phyloP scores from a whole-genome alignment of 73 alveolate species.

The Symbiodinium pilosum region DNA sequence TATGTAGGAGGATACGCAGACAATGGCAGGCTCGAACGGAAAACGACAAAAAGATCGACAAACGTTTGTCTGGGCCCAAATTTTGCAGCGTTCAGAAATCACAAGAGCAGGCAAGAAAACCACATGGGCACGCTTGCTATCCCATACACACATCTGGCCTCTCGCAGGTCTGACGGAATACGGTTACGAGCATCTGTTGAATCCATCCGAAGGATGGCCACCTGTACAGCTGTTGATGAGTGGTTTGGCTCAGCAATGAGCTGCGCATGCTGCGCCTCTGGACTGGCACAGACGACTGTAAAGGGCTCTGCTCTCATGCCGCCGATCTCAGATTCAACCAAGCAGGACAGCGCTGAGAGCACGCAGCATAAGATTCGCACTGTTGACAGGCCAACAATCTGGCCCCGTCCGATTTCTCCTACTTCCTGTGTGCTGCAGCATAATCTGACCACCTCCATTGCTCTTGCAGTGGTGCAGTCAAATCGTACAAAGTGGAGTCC shows the following conservation, averaged over 20 bases:
- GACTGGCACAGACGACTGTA: conserved; percentile 4
- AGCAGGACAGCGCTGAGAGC: not conserved
- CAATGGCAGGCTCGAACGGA: not conserved
- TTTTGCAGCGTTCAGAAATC: not conserved
- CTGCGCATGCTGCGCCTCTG: not conserved
- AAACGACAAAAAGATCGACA: not conserved
- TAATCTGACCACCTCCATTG: not conserved
- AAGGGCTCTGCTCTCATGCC: conserved; percentile 16
- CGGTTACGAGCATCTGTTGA: conserved; percentile 16
- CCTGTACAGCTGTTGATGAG: not conserved
- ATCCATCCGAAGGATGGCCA: conserved; percentile 19
- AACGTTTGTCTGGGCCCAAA: not conserved
- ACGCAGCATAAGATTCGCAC: not conserved
- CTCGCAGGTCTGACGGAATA: conserved; percentile 11
- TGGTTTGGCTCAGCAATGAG: not conserved
- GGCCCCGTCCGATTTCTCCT: conserved; percentile 30
- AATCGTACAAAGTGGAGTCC: not conserved
- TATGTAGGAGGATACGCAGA: not conserved
- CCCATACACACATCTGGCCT: not conserved
- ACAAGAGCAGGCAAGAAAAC: too few relatives aligned
- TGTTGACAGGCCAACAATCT: conserved; percentile 16
- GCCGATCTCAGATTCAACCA: not conserved
- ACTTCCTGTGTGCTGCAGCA: not conserved
- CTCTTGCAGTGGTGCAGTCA: too few relatives aligned
- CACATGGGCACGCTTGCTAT: too few relatives aligned